Conservation (phyloP, 1,139 yeast genomes). For the Starmera stellimalicola region DNA sequence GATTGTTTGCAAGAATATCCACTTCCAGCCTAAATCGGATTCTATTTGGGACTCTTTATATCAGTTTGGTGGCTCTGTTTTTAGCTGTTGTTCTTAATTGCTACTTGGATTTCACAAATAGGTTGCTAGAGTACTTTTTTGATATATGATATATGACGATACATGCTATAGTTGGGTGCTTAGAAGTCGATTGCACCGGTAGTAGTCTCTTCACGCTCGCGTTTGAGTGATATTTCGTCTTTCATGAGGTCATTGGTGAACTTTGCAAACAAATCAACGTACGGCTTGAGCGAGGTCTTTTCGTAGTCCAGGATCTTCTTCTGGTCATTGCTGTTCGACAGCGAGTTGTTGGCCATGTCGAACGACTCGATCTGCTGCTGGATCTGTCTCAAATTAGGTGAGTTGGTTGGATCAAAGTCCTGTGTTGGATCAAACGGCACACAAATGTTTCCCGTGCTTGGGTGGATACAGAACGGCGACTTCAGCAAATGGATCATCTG, state of each 20-base stretch:
- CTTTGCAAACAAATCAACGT: conserved; percentile 57
- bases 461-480: conserved; percentile 98
- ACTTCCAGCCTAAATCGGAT: background rate
- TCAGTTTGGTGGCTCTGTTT: background rate
- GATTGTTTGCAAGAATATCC: conserved; percentile 13
- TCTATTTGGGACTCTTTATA: background rate
- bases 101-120: conserved; percentile 5
- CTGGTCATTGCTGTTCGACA: conserved; percentile 5
- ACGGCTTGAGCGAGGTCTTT: conserved; percentile 65
- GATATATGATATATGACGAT: background rate
- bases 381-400: conserved; percentile 65
- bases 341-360: conserved; percentile 27
- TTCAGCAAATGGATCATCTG: conserved; percentile 87
- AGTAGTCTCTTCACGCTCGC: conserved; percentile 30
- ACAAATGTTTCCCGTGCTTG: conserved; percentile 95
- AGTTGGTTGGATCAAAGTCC: conserved; percentile 68
- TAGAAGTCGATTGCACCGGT: background rate
- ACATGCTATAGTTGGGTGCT: background rate
- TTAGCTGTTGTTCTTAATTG: conserved; percentile 1
- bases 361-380: conserved; percentile 32
- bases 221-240: conserved; percentile 40
- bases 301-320: conserved; percentile 39
- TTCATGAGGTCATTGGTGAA: conserved; percentile 52
- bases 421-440: conserved; percentile 72
- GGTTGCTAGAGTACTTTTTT: background rate